A percentile compares a stretch with the other conserved stretches of the same genome.
Conservation (phyloP, 805 yeast genomes). For the Spathaspora girioi region DNA sequence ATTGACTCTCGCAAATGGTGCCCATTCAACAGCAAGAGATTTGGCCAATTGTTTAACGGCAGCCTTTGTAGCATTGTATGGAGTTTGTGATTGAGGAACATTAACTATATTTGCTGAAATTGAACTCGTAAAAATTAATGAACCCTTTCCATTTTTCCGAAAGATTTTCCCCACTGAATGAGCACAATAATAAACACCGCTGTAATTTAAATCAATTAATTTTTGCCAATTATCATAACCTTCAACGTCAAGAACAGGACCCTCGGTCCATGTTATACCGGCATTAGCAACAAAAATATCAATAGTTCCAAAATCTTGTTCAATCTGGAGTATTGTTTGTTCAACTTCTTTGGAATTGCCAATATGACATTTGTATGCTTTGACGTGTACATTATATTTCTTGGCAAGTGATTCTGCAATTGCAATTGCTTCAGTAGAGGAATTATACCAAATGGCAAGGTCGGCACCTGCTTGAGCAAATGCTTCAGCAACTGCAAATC, state of each 20-base stretch:
- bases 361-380: slow-evolving; percentile 47
- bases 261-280: slow-evolving; percentile 46
- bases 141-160: slow-evolving; percentile 60
- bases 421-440: slow-evolving; percentile 36
- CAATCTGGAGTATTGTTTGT: slow-evolving; percentile 26
- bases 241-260: slow-evolving; percentile 34
- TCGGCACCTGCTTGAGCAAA: slow-evolving; percentile 36
- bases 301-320: slow-evolving; percentile 30
- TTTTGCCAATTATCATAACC: slow-evolving; percentile 61
- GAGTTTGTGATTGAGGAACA: slow-evolving; percentile 81
- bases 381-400: slow-evolving; percentile 56
- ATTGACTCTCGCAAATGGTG: slow-evolving; percentile 74
- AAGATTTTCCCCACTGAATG: slow-evolving; percentile 70
- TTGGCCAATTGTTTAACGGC: slow-evolving; percentile 64
- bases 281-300: slow-evolving; percentile 47
- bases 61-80: slow-evolving; percentile 76
- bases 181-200: slow-evolving; percentile 79
- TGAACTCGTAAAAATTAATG: slow-evolving; percentile 79
- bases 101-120: slow-evolving; percentile 90
- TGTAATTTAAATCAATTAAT: slow-evolving; percentile 70
- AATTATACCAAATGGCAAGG: slow-evolving; percentile 41
- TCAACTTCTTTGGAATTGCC: slow-evolving; percentile 35
- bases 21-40: slow-evolving; percentile 85
- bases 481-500: slow-evolving; percentile 32
- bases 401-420: slow-evolving; percentile 24